Base-by-base conservation (phyloP, 345 rosid species). In the Geranium rotundifolium region DNA sequence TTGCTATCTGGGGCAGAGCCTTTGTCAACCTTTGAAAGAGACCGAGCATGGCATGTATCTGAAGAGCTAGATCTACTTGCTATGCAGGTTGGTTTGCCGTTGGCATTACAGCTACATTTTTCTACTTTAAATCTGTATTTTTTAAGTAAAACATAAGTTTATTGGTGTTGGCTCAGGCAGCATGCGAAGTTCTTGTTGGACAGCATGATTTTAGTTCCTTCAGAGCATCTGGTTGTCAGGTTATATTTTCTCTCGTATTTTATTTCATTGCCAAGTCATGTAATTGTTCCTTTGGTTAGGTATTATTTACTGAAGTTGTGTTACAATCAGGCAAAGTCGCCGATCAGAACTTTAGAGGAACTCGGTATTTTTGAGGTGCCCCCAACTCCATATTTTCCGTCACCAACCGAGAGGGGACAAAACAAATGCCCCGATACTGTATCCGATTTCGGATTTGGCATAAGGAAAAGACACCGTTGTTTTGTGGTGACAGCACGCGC, bases 201-300 rank as follows among this genome's bases (percentile, higher is more conserved):
- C 67, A 69, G 66, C 96, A 87, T 69, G 96, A 92, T 78, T 92
- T 92, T 73, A 92, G 95, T 75, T 89, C 98, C 80, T 92, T 92
- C 81, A 79, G 96, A 78, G 95, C 96, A 64, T 29, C 90, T 71
- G 87, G 93, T 77, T 89, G 98, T 75, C 93, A 87, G 93, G 96
- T 82, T 73, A 60, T 74, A 59, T 58, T 4, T 20, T 19, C 16
- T 57, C 29, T 19, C 19, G 5, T 19, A 17, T 29, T 19, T 57
- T 12, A 57, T 17, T 57, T 18, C 19, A 13, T 9, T 12, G 10
- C 18, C 12, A 20, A n/a, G 18, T 7, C 18, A 57, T 17, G 9
- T 17, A 10, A 10, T 19, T 5, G 6, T 57, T 29, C 17, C 2
- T 56, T 56, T 56, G 27, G 5, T 57, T 57, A 46, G 16, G 10